Base-by-base conservation (phyloP, 108 stramenopile genomes). In the Skeletonema costatum region DNA sequence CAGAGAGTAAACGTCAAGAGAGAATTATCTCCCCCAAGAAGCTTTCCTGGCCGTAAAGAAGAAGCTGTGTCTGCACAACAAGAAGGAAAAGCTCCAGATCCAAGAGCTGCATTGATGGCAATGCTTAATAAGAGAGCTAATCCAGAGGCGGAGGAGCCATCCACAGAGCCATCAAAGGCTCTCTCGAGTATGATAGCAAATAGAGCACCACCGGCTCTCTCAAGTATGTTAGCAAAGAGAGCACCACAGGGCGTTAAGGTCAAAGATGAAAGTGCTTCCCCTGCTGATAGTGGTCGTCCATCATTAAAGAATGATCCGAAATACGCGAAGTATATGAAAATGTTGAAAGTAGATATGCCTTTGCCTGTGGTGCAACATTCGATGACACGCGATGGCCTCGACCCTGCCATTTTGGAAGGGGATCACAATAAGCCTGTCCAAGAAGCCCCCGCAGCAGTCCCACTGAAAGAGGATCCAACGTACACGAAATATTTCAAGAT, bases 401-500 rank as follows among this genome's bases (percentile, higher is more conserved):
- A 90, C 60, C 83, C 78, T 32, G 32, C 66, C 30, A 66, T 90
- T 41, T 67, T 88, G 25, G 86, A 88, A 51, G 62, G 86, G 7
- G 85, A 87, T 61, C 86, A 75, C 12, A 73, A 84, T 19, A 86
- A 80, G 46, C 75, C 76, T 46, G 61, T 85, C 25, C 71, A 31
- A 32, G 60, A 65, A 25, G 53, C 39, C 2, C 61, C 71, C 12
- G 51, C 70, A 19, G 86, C 62, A 4, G 78, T 81, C 7, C 84
- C 87, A 53, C 60, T 92, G 74, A 87, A 89, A 59, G 86, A 89
- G 16, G 91, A 91, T 73, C 87, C 86, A 5, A 68, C 68, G 16
- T 92, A 91, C 68, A 51, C 35, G 11, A 91, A 91, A 58, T 95
- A 90, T 60, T 89, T 84, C 67, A 96, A 93, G 74, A 96, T 97